Evolutionary conservation across 208 protist species (phyloP), one percentile per base, ranked within the genome.

Genomic region (Acanthamoeba royreba): DNA sequence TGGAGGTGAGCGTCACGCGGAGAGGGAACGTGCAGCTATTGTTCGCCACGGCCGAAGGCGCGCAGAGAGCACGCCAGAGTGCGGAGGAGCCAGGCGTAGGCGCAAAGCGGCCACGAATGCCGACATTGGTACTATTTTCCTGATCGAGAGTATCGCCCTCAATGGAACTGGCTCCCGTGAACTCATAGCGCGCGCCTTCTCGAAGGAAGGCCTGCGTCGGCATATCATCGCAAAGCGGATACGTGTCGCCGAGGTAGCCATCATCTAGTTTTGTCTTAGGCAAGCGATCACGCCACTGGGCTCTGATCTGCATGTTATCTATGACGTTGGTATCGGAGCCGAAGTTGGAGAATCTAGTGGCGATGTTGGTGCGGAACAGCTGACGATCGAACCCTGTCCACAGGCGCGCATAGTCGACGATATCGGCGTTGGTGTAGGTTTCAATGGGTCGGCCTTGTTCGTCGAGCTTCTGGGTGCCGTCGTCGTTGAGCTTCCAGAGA

Each of bases 351-450:
- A 63, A 63, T 63, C 55, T 63, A 28, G 55, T 63, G 55, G 77
- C 61, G 85, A 79, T 25, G 47, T 94, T 94, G 93, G 25, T 42
- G 43, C 93, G 93, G 61, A 5, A 8, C 49, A 45, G 7, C 40
- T 93, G 55, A 31, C 35, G 19, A 11, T 46, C 55, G 52, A 94
- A 69, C 28, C 93, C 93, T 5, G 86, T 93, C 88, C 86, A 95
- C 25, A 66, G n/a, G 58, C 93, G 81, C 33, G 93, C 58, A 38
- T 87, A 91, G 35, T 42, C 66, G 8, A 92, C 40, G 55, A 95
- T 93, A 33, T 93, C 88, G 28, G 93, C 93, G 69, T 87, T 93
- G 77, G 46, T 61, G 90, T 95, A 95, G 45, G 93, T 95, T 5
- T 31, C 40, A 2, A 93, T n/a, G 38, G 74, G 28, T 31, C 35